Evolutionary conservation across 306 rosid species (phyloP), one percentile per base, ranked within the genome.

Genomic region (Cajanus cajan): DNA sequence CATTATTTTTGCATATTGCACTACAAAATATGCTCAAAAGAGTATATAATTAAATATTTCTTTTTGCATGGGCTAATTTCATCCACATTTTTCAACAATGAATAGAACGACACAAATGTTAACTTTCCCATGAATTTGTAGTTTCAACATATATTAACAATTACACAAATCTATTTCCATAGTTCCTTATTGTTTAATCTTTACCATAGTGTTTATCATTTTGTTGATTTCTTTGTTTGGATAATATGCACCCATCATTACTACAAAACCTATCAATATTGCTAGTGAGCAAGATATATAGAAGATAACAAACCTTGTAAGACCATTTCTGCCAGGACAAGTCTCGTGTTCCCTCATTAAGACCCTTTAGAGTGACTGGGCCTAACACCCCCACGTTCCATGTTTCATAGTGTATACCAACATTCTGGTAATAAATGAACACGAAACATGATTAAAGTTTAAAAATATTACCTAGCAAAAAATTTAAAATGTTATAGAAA

Each of bases 241-340:
- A 21, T 7, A 25, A 62, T 45, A 19, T 47, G 28, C 31, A 58
- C 58, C 36, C 28, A 65, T 13, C 16, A 73, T 44, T 43, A 40
- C 47, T 45, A 57, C 4, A 57, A 64, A 82, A 44, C 69, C 74
- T 13, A 43, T 24, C 65, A 58, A 16, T 13, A 33, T 65, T 37
- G 61, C n/a, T 37, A 34, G 7, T 0, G 19, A 79, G 71, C 57
- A 59, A 51, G 22, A 39, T 14, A 67, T 22, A 39, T 22, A 25
- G 8, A 5, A 34, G 15, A 52, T 51, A 28, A 82, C 79, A 69
- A 58, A 94, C 98, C 98, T 94, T 88, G 94, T 90, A 91, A 58
- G 97, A 89, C 98, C 98, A 92, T 88, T 90, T 88, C 84, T 92
- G 95, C 79, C 44, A 4, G n/a, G 97, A 88, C 67, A 94, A 77